These are phyloP conservation scores for Fonsecaea multimorphosa DNA, from an alignment of 2,329 filamentous ascomycete species.

Conservation along the genomic window DNA sequence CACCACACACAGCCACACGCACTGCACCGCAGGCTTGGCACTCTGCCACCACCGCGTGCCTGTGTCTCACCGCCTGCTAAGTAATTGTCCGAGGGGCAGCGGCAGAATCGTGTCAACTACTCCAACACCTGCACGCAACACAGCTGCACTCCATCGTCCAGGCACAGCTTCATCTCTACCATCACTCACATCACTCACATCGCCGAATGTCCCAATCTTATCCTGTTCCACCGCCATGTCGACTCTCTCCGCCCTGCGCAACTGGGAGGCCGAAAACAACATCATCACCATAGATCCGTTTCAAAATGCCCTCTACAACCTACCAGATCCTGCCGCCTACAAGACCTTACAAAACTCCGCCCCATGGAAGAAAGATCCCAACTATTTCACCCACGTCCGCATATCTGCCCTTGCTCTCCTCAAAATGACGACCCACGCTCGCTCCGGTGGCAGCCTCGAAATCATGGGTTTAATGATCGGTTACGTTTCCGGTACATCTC, in stretches of 20 bases:
- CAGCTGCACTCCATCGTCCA: background rate
- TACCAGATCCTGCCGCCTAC: constrained; percentile 69
- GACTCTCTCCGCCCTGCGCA: constrained; percentile 44
- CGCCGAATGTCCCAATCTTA: background rate
- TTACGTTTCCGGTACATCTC: constrained; percentile 79
- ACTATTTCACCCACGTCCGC: constrained; percentile 91
- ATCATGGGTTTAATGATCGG: constrained; percentile 99
- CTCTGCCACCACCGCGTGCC: background rate
- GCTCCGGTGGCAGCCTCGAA: constrained; percentile 89
- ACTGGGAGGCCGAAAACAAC: constrained; percentile 79
- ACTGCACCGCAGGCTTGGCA: background rate
- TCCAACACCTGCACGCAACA: background rate
- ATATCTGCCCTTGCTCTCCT: constrained; percentile 92
- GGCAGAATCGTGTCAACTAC: constrained; percentile 24
- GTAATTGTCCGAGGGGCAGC: constrained; percentile 5
- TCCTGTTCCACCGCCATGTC: constrained; percentile 30
- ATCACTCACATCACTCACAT: background rate
- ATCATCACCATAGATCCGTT: constrained; percentile 81
- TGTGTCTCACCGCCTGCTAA: constrained; percentile 16
- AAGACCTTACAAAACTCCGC: constrained; percentile 65
- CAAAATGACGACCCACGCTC: constrained; percentile 99
- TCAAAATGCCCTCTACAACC: constrained; percentile 90
- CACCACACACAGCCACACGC: background rate
- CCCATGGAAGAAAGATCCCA: constrained; percentile 78
- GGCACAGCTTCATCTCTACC: background rate